A percentile compares a stretch with the other conserved stretches of the same genome.
Conservation (phyloP, 139 green algal species). For the Pleodorina starrii region DNA sequence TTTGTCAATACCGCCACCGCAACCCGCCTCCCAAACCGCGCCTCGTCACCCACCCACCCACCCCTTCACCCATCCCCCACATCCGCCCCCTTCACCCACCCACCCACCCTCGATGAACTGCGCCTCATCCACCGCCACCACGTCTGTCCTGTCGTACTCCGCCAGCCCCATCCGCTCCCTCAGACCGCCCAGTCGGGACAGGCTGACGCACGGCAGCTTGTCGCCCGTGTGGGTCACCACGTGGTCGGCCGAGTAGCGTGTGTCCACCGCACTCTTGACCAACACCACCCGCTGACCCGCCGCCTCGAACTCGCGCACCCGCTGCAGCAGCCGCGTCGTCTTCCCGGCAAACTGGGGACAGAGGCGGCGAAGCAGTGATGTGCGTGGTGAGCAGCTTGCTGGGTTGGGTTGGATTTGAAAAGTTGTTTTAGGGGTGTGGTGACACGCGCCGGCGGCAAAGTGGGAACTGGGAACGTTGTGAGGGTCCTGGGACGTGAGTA, state of each 20-base stretch:
- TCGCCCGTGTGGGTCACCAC: constrained; percentile 33
- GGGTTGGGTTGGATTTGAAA: no score
- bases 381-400: no score
- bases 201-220: constrained; percentile 17
- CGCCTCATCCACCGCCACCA: constrained; percentile 90
- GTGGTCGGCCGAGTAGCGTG: constrained; percentile 63
- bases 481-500: no score
- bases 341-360: constrained; percentile 84
- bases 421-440: no score
- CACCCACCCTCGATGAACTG: constrained; percentile 69
- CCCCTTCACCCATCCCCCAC: no score
- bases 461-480: no score
- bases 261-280: constrained; percentile 79
- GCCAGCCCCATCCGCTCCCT: neutral
- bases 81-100: neutral
- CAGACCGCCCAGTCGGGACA: neutral
- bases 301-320: constrained; percentile 57
- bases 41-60: no score
- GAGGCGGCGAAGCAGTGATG: no score
- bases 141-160: constrained; percentile 46
- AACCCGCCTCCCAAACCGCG: no score
- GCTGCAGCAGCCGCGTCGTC: constrained; percentile 73
- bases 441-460: no score
- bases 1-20: no score
- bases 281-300: constrained; percentile 63